These are phyloP conservation scores for Lentithecium fluviatile DNA, from an alignment of 495 filamentous ascomycete genomes.

Conservation along the genomic window DNA sequence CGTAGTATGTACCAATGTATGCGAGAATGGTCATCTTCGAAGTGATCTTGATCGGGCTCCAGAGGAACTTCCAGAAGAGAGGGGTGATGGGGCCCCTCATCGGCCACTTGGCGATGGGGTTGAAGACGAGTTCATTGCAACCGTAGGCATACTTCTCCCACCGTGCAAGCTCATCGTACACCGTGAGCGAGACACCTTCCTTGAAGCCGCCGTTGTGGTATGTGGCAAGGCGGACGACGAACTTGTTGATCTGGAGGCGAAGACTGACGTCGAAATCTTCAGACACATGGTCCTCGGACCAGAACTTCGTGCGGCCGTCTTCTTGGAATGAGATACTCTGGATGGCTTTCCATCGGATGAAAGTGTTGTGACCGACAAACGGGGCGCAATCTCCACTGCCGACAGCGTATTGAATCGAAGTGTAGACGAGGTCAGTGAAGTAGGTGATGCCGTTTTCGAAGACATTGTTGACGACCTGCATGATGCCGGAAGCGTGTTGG, in stretches of 20 bases:
- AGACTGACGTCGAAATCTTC: slow-evolving; percentile 81
- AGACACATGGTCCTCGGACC: slow-evolving; percentile 76
- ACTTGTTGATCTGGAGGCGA: slow-evolving; percentile 65
- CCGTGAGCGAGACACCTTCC: slow-evolving; percentile 73
- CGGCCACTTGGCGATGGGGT: slow-evolving; percentile 52
- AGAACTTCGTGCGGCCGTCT: slow-evolving; percentile 70
- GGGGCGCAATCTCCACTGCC: slow-evolving; percentile 76
- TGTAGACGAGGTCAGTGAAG: slow-evolving; percentile 77
- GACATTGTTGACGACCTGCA: slow-evolving; percentile 43
- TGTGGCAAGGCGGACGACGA: slow-evolving; percentile 68
- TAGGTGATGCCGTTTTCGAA: slow-evolving; percentile 62
- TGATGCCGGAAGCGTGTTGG: slow-evolving; percentile 46
- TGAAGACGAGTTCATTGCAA: slow-evolving; percentile 74
- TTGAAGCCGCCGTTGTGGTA: slow-evolving; percentile 76
- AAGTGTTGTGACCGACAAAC: slow-evolving; percentile 44
- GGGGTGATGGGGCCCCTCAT: slow-evolving; percentile 35
- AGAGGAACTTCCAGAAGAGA: slow-evolving; percentile 35
- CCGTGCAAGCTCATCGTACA: slow-evolving; percentile 73
- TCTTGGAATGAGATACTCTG: slow-evolving; percentile 55
- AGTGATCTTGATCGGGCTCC: slow-evolving; percentile 36
- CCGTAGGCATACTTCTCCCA: slow-evolving; percentile 84
- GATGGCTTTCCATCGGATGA: slow-evolving; percentile 37
- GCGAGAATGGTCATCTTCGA: slow-evolving; percentile 39
- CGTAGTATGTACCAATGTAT: slow-evolving; percentile 44
- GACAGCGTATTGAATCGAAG: slow-evolving; percentile 70